These are phyloP conservation scores for Camptophora hylomeconis DNA, from an alignment of 2,329 filamentous ascomycete species.

Conservation along the genomic window DNA sequence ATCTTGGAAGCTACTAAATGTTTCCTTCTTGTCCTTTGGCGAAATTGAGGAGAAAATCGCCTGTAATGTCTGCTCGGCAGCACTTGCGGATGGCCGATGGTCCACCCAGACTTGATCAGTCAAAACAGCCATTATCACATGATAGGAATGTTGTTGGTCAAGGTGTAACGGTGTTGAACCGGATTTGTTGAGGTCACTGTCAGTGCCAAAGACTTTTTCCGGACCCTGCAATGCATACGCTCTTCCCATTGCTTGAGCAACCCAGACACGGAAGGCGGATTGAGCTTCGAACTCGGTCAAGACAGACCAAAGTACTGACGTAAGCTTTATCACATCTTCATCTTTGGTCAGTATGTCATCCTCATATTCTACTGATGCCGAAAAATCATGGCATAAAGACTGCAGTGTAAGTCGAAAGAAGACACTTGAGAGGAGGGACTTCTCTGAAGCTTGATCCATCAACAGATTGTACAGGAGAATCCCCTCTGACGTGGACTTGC, in stretches of 20 bases:
- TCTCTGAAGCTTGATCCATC: conserved; percentile 50
- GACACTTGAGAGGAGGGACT: conserved; percentile 54
- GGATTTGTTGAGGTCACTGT: too few relatives aligned
- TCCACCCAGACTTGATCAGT: conserved; percentile 9
- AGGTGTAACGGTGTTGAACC: too few relatives aligned
- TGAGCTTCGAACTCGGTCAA: conserved; percentile 52
- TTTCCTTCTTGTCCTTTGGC: neutral
- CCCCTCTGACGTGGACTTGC: conserved; percentile 61
- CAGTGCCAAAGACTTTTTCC: conserved; percentile 29
- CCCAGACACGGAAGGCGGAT: conserved; percentile 67
- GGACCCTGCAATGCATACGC: conserved; percentile 67
- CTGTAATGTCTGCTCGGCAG: conserved; percentile 4
- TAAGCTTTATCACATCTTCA: conserved; percentile 46
- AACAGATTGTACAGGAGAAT: conserved; percentile 68
- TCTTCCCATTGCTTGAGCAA: conserved; percentile 68
- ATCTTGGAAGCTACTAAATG: conserved; percentile 19
- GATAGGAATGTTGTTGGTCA: neutral
- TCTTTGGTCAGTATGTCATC: conserved; percentile 61
- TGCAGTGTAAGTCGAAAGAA: conserved; percentile 58
- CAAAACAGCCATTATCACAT: conserved; percentile 10
- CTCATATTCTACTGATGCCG: conserved; percentile 41
- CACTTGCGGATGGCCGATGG: conserved; percentile 2
- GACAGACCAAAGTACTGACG: conserved; percentile 62
- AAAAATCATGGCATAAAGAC: conserved; percentile 64
- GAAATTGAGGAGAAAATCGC: conserved; percentile 1